These are phyloP conservation scores for Elongisporangium senticosum DNA, from an alignment of 352 stramenopile genomes.

Conservation along the genomic window DNA sequence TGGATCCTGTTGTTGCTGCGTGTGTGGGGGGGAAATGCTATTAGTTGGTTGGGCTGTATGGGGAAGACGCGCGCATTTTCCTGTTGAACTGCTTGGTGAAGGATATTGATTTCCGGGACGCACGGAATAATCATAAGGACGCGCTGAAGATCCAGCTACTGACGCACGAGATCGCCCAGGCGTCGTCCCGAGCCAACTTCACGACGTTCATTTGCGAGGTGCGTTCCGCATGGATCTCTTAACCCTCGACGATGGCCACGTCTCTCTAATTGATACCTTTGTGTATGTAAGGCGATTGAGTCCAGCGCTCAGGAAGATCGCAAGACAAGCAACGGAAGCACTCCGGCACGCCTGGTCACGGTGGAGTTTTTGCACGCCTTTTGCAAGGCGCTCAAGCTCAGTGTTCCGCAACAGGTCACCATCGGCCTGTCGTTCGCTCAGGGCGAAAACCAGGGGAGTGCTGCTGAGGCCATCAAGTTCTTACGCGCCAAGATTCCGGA, in stretches of 20 bases:
- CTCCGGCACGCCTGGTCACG: slow-evolving; percentile 37
- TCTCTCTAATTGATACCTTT: slow-evolving; percentile 4
- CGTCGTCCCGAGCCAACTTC: slow-evolving; percentile 85
- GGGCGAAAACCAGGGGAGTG: slow-evolving; percentile 51
- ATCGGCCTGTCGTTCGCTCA: slow-evolving; percentile 79
- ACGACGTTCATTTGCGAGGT: slow-evolving; percentile 87
- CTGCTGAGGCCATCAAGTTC: slow-evolving; percentile 64
- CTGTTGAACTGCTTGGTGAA: slow-evolving; percentile 88
- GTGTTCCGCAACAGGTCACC: slow-evolving; percentile 80
- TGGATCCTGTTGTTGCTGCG: slow-evolving; percentile 4
- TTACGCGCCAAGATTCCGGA: slow-evolving; percentile 80
- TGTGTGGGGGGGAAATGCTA: slow-evolving; percentile 1
- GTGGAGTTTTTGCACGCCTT: slow-evolving; percentile 80
- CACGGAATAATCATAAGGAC: slow-evolving; percentile 77
- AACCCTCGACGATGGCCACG: not conserved
- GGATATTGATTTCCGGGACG: slow-evolving; percentile 87
- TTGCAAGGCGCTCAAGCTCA: slow-evolving; percentile 79
- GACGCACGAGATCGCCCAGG: slow-evolving; percentile 86
- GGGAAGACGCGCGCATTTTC: slow-evolving; percentile 89
- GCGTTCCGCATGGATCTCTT: not conserved
- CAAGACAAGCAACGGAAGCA: slow-evolving; percentile 22
- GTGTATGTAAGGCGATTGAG: slow-evolving; percentile 48
- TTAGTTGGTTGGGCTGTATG: slow-evolving; percentile 88
- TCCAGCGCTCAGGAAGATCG: slow-evolving; percentile 23
- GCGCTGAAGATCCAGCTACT: slow-evolving; percentile 88